Evolutionary conservation across 371 early-diverging fungal species (phyloP), one percentile per base, ranked within the genome.

Genomic region (Capniomyces stellatus): DNA sequence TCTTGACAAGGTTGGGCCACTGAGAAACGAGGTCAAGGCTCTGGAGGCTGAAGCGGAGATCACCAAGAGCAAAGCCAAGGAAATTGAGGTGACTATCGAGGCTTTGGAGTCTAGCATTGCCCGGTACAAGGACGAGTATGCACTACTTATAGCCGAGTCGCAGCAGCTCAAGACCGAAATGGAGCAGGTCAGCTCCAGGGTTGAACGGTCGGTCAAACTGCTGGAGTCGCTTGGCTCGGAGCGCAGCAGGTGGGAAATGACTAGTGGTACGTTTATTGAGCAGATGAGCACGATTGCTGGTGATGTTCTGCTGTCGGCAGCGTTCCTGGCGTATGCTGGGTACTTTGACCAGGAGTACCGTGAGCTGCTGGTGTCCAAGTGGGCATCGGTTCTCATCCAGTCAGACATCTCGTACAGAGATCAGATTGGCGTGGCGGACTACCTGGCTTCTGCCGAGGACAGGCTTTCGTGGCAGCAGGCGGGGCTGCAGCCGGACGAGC

Each of bases 261-360:
- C 92, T 23, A 88, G 91, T 58, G 81, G 85, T 52, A 80, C 92
- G 8, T 97, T 98, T 62, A 90, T 83, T 51, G 81, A 77, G 18
- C 93, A 96, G 69, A 93, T 97, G 94, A 85, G 82, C 10, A 96
- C 96, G 13, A 86, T 97, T 52, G 89, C 92, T n/a, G 98, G 98
- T 56, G 98, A 98, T 62, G 90, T 89, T n/a, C 62, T 98, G 29
- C 66, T 97, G 35, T 78, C 89, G 1, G 75, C 92, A 1, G 96
- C 93, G 2, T 91, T 94, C 71, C 64, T 96, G 52, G 88, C 96
- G 0, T 98, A 98, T 64, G 89, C 83, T 30, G 98, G 98, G 31
- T 89, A 83, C 78, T 95, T 92, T 74, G 95, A 92, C 67, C 97
- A 96, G 70, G 84, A 87, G 55, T 84, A 92, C 63, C 85, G 98